phyloP scores from a whole-genome alignment of 2,329 filamentous ascomycete genomes.

The Fragosphaeria purpurea region DNA sequence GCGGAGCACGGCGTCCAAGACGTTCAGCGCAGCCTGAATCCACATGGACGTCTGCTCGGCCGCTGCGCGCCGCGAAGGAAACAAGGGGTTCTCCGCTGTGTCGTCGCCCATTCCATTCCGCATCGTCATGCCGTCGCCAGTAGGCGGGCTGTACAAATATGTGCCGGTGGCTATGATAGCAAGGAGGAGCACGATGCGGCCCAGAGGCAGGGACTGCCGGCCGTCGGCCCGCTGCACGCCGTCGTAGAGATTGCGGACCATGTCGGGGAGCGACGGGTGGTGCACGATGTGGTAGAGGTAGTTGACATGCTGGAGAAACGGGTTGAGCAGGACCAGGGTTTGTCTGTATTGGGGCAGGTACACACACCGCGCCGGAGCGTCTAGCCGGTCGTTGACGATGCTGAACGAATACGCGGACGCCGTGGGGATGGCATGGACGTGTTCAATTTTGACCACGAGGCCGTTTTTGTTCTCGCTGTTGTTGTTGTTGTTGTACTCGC shows the following conservation, averaged over 20 bases:
- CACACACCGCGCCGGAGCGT: not conserved
- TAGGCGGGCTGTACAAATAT: not conserved
- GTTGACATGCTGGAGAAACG: not conserved
- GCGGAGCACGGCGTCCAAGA: not conserved
- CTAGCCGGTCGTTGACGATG: slow-evolving; percentile 1
- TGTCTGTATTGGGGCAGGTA: slow-evolving; percentile 2
- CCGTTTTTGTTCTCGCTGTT: no score
- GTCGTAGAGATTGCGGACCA: slow-evolving; percentile 1
- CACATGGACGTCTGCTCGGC: slow-evolving; percentile 1
- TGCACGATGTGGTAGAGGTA: slow-evolving; percentile 7
- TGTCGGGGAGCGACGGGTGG: not conserved
- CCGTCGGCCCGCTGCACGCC: not conserved
- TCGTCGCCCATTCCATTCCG: no score
- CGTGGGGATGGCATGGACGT: not conserved
- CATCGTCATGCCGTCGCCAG: no score
- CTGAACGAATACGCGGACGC: slow-evolving; percentile 1
- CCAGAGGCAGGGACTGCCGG: not conserved
- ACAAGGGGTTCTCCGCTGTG: not conserved
- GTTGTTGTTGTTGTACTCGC: not conserved
- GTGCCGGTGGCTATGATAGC: slow-evolving; percentile 3
- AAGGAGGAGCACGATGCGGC: slow-evolving; percentile 1
- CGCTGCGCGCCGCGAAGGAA: not conserved
- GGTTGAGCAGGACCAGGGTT: not conserved
- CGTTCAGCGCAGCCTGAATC: slow-evolving; percentile 1
- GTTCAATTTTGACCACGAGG: not conserved